These are phyloP conservation scores for Colletotrichum neosansevieriae DNA, from an alignment of 2,329 filamentous ascomycete species.

Conservation along the genomic window DNA sequence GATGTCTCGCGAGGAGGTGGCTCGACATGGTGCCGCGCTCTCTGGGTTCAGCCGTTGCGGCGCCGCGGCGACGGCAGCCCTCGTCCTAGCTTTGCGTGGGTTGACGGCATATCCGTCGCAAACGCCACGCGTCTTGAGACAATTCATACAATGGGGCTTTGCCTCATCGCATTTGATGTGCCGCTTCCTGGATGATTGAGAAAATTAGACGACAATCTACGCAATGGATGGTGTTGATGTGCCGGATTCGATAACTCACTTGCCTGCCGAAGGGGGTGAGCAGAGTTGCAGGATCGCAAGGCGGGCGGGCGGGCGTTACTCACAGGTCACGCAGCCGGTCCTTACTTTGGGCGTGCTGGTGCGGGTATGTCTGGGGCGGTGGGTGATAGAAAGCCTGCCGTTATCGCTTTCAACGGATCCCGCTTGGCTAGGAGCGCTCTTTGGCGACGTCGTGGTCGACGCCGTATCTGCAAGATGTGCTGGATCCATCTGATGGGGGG, in stretches of 20 bases:
- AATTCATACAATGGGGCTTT: slow-evolving; percentile 56
- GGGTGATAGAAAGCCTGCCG: neutral
- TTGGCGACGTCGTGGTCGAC: slow-evolving; percentile 21
- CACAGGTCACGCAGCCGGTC: slow-evolving; percentile 41
- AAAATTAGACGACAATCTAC: neutral
- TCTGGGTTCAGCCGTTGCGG: slow-evolving; percentile 9
- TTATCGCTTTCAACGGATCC: slow-evolving; percentile 25
- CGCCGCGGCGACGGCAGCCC: neutral
- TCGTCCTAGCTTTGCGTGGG: slow-evolving; percentile 30
- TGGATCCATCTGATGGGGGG: slow-evolving; percentile 31
- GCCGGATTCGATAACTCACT: slow-evolving; percentile 25
- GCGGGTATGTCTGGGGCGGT: slow-evolving; percentile 36
- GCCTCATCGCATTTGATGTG: slow-evolving; percentile 59
- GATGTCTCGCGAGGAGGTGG: neutral
- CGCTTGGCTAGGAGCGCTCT: slow-evolving; percentile 9
- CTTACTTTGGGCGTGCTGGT: slow-evolving; percentile 41
- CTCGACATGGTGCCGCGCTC: neutral
- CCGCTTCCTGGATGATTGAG: slow-evolving; percentile 42
- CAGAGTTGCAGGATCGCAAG: neutral
- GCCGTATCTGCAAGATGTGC: slow-evolving; percentile 28
- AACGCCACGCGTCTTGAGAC: slow-evolving; percentile 42
- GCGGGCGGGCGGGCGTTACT: neutral
- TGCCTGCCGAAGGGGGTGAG: slow-evolving; percentile 29
- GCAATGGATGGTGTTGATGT: neutral
- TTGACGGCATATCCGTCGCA: slow-evolving; percentile 40